Percentiles rank a stretch among this genome's conserved stretches.
Evolutionary conservation across 495 filamentous ascomycete genomes (phyloP).

Genomic region (Thermothielavioides terrestris): DNA sequence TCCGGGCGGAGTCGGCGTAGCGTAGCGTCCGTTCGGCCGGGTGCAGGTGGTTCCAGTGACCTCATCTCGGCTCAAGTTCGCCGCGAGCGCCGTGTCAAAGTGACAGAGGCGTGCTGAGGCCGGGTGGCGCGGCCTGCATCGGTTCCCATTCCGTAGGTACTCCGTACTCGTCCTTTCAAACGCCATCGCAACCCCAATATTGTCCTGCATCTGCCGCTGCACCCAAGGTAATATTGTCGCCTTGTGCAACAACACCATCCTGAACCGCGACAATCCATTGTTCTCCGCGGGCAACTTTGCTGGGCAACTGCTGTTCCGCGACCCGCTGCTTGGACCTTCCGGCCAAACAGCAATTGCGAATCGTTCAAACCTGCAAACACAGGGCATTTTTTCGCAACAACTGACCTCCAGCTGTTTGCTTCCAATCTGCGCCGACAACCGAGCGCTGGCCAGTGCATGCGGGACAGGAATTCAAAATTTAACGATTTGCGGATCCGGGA

Average conservation of each 20-base stretch:
- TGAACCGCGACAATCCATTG: not conserved
- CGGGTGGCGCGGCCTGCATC: slow-evolving; percentile 11
- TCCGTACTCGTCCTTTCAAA: too few species aligned
- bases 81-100: too few species aligned
- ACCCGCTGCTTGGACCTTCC: too few species aligned
- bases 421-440: not conserved
- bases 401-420: not conserved
- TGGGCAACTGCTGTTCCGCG: too few species aligned
- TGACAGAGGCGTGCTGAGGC: too few species aligned
- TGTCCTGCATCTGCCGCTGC: not conserved
- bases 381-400: too few species aligned
- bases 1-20: too few species aligned
- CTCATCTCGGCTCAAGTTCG: too few species aligned
- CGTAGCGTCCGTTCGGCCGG: too few species aligned
- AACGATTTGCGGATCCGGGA: slow-evolving; percentile 19
- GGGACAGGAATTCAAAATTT: slow-evolving; percentile 1
- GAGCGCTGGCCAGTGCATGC: not conserved
- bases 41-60: too few species aligned
- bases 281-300: not conserved
- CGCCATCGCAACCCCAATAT: not conserved
- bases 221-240: not conserved
- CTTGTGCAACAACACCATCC: not conserved
- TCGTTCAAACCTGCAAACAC: not conserved
- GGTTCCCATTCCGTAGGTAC: slow-evolving; percentile 8
- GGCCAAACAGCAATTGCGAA: not conserved